Conservation (phyloP, 345 rosid genomes). For the Eucalyptus marginata region DNA sequence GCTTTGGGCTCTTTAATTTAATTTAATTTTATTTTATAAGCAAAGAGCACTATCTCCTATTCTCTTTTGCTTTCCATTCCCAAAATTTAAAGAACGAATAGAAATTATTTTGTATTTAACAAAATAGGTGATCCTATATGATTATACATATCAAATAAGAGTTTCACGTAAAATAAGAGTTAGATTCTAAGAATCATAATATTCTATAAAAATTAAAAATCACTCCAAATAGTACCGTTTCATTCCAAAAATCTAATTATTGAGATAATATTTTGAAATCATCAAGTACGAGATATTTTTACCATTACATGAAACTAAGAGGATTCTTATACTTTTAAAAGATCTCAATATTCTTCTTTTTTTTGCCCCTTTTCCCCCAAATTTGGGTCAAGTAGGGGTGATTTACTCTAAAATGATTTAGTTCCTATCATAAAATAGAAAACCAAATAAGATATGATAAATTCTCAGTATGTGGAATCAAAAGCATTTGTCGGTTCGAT, state of each 20-base stretch:
- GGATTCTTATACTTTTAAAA: not conserved
- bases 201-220: not conserved
- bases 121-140: not conserved
- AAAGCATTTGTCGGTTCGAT: accelerated
- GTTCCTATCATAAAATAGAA: not conserved
- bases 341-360: not conserved
- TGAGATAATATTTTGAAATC: not conserved
- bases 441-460: accelerated
- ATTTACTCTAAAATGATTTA: accelerated
- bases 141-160: not conserved
- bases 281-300: not conserved
- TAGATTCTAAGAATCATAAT: not conserved
- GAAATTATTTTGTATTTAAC: not conserved
- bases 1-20: not conserved
- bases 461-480: accelerated
- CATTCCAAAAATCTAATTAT: not conserved
- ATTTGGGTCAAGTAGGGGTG: not conserved
- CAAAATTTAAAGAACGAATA: not conserved
- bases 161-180: not conserved
- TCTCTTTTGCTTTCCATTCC: not conserved
- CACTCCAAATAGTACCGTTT: not conserved
- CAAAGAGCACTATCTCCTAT: not conserved
- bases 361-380: accelerated
- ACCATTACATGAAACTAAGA: not conserved
- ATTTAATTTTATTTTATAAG: not conserved